These are phyloP conservation scores for Penicillium verhagenii DNA, from an alignment of 495 filamentous ascomycete species.

Conservation along the genomic window DNA sequence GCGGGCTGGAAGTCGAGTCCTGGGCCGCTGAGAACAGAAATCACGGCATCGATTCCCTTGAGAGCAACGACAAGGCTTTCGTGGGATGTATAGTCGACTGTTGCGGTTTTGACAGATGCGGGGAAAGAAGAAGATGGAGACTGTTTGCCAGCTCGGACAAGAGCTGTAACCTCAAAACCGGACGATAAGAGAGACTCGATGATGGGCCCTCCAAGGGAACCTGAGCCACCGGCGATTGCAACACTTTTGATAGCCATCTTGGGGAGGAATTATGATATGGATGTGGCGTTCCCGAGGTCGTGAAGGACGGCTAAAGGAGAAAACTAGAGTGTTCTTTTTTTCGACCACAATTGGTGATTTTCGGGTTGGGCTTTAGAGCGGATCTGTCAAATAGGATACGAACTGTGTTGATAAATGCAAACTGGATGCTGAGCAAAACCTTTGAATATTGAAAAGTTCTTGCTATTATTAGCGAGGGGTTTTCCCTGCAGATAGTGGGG, in stretches of 20 bases:
- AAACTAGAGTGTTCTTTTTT: too few relatives aligned
- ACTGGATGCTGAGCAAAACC: not conserved
- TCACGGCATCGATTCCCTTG: constrained; percentile 35
- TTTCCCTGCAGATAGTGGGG: not conserved
- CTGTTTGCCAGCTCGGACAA: not conserved
- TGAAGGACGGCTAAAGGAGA: too few relatives aligned
- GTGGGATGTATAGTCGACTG: constrained; percentile 23
- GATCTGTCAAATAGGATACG: too few relatives aligned
- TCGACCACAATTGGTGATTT: not conserved
- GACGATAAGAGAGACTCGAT: not conserved
- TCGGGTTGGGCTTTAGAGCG: not conserved
- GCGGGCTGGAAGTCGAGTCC: constrained; percentile 32
- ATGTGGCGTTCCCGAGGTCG: too few relatives aligned
- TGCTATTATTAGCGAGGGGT: not conserved
- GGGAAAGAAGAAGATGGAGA: not conserved
- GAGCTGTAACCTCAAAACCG: not conserved
- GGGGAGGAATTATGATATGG: not conserved
- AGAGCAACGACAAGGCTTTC: constrained; percentile 26
- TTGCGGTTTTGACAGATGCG: not conserved
- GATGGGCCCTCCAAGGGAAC: not conserved
- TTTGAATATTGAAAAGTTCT: not conserved
- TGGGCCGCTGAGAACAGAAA: constrained; percentile 29
- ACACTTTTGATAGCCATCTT: not conserved
- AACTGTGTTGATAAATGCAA: not conserved
- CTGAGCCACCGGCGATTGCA: not conserved